Conservation (phyloP, 352 stramenopile genomes). For the Pythium aphanidermatum region DNA sequence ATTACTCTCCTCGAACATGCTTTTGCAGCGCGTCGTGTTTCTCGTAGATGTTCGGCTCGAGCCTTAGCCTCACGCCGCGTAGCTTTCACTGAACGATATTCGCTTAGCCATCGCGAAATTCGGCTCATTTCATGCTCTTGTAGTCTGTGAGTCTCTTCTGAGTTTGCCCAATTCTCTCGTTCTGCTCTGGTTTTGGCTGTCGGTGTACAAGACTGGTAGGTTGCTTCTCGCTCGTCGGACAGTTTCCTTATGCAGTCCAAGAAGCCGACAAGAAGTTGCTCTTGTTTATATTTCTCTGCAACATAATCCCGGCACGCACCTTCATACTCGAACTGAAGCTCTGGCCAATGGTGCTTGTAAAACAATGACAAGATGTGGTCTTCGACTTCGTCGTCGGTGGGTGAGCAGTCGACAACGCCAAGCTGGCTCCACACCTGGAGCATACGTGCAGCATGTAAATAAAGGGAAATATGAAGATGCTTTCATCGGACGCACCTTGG, state of each 20-base stretch:
- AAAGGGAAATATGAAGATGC: neutral
- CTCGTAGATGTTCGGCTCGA: constrained; percentile 1
- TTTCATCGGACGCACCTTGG: constrained; percentile 25
- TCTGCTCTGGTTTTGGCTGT: neutral
- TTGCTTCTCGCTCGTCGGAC: neutral
- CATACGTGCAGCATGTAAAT: neutral
- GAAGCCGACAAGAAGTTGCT: constrained; percentile 7
- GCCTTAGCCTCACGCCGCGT: constrained; percentile 6
- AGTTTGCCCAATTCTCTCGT: too few relatives aligned
- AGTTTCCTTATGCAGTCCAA: constrained; percentile 7
- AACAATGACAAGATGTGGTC: constrained; percentile 31
- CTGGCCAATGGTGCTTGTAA: constrained; percentile 11
- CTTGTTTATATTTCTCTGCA: neutral
- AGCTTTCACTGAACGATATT: constrained; percentile 1
- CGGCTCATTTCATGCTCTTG: constrained; percentile 15
- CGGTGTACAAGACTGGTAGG: neutral
- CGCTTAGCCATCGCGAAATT: constrained; percentile 9
- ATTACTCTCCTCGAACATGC: too few relatives aligned
- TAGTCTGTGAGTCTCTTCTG: constrained; percentile 1
- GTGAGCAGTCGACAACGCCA: constrained; percentile 34
- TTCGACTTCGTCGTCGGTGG: constrained; percentile 28
- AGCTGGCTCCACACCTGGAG: constrained; percentile 48
- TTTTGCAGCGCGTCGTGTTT: too few relatives aligned
- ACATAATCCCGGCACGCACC: constrained; percentile 6
- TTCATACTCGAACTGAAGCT: constrained; percentile 8